Conservation (phyloP, 257 asterid genomes). For the Rehmannia glutinosa region DNA sequence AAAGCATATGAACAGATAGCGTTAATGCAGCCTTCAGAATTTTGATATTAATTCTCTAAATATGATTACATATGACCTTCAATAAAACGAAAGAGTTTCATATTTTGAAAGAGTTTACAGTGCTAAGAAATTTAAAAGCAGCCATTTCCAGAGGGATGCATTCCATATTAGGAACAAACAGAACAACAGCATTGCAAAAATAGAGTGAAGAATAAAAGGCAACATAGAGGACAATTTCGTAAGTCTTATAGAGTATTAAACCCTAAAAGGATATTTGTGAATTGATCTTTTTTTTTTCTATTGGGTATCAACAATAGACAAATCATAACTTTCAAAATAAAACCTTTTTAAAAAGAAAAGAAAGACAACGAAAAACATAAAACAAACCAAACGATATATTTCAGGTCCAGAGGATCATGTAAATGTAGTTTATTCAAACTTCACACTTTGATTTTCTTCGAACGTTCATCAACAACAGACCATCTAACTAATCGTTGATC, state of each 20-base stretch:
- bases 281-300: background rate
- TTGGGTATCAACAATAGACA: background rate
- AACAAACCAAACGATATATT: background rate
- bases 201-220: too few species aligned
- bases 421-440: too few species aligned
- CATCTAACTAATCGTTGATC: background rate
- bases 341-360: background rate
- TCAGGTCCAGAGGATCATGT: background rate
- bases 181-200: too few species aligned
- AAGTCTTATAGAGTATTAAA: too few species aligned
- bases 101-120: background rate
- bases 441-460: too few species aligned
- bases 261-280: background rate
- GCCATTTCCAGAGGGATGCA: too few species aligned
- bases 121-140: too few species aligned
- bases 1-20: background rate
- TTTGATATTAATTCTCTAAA: background rate
- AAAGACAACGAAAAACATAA: background rate
- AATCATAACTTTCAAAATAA: background rate
- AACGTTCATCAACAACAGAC: too few species aligned
- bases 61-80: background rate
- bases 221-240: too few species aligned
- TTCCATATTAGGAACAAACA: too few species aligned
- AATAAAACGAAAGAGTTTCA: background rate
- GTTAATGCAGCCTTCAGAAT: too few species aligned